Conservation (phyloP, 345 rosid genomes). For the Iberis pinnata region DNA sequence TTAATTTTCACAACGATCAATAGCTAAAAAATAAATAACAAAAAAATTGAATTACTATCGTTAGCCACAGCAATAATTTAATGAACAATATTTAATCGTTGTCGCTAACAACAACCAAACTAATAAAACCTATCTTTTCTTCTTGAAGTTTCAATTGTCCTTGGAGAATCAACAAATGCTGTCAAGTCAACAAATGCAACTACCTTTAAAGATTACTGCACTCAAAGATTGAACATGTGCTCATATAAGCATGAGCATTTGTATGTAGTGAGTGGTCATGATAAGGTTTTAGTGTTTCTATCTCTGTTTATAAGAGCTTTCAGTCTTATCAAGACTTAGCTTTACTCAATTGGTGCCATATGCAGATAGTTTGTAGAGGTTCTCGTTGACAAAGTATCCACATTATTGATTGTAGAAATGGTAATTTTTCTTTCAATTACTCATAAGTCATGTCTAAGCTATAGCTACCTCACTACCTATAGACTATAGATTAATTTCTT, state of each 20-base stretch:
- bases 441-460: slow-evolving; percentile 6
- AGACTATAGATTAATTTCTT: not conserved
- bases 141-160: slow-evolving; percentile 31
- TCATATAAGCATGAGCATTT: slow-evolving; percentile 22
- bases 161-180: slow-evolving; percentile 22
- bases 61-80: too few relatives aligned
- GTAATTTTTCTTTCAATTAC: slow-evolving; percentile 8
- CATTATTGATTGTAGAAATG: slow-evolving; percentile 9
- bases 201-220: slow-evolving; percentile 27
- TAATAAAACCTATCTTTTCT: too few relatives aligned
- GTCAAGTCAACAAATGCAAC: slow-evolving; percentile 29
- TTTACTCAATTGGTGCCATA: slow-evolving; percentile 21
- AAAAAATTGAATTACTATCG: too few relatives aligned
- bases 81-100: too few relatives aligned
- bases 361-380: slow-evolving; percentile 23
- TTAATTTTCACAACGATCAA: too few relatives aligned
- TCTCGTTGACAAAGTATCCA: slow-evolving; percentile 22
- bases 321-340: slow-evolving; percentile 28
- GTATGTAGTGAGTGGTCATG: slow-evolving; percentile 23
- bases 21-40: too few relatives aligned
- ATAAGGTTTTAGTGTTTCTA: slow-evolving; percentile 11
- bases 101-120: too few relatives aligned
- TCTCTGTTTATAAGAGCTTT: slow-evolving; percentile 23
- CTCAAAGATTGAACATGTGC: slow-evolving; percentile 27
- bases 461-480: slow-evolving; percentile 16